These are phyloP conservation scores for Iodosphaeria phyllophila DNA, from an alignment of 2,329 filamentous ascomycete species.

Conservation along the genomic window DNA sequence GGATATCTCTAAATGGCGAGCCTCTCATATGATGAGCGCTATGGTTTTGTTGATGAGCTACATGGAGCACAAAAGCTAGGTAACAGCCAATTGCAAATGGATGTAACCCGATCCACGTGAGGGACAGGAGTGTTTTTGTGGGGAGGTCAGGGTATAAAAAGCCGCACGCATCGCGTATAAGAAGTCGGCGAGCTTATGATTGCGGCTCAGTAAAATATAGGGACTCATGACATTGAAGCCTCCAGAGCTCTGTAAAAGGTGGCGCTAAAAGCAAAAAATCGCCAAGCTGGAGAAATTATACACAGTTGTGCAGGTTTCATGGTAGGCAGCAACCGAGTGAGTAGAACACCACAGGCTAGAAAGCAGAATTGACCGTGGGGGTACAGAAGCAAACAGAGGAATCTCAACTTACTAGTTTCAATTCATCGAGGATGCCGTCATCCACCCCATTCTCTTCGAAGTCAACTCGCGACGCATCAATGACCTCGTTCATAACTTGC, in stretches of 20 bases:
- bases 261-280: too few species aligned
- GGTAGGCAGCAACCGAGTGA: too few species aligned
- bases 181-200: too few species aligned
- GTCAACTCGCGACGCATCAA: conserved; percentile 80
- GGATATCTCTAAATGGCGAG: background rate
- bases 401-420: conserved; percentile 56
- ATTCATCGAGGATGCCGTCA: conserved; percentile 66
- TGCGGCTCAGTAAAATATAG: too few species aligned
- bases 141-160: conserved; percentile 27
- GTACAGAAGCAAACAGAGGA: conserved; percentile 4
- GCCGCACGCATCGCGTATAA: too few species aligned
- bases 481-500: conserved; percentile 64
- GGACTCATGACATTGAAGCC: conserved; percentile 5
- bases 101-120: conserved; percentile 8
- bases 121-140: conserved; percentile 5
- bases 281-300: too few species aligned
- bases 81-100: conserved; percentile 7
- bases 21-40: background rate
- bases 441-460: conserved; percentile 95
- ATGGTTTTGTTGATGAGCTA: background rate
- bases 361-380: conserved; percentile 1
- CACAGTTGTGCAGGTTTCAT: too few species aligned
- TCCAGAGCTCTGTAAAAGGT: too few species aligned
- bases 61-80: conserved; percentile 1
- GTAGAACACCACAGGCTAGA: too few species aligned